Percentiles rank a stretch among this genome's conserved stretches.
Evolutionary conservation across 2,329 filamentous ascomycete genomes (phyloP).

Genomic region (Juglanconis juglandina): DNA sequence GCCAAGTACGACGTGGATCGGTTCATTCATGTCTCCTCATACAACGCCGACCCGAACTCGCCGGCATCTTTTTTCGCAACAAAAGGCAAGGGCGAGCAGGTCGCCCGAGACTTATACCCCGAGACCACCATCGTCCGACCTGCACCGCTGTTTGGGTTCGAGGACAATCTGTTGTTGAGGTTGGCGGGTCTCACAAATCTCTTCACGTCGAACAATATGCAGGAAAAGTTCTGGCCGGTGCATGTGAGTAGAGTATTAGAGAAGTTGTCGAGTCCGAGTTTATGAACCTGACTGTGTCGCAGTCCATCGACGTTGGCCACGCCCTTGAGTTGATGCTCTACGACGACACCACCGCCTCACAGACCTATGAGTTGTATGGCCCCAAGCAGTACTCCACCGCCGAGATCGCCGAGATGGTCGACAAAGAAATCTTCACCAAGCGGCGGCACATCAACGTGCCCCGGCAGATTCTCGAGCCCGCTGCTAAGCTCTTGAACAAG

Average conservation of each 20-base stretch:
- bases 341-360: conserved; percentile 82
- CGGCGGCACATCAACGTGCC: conserved; percentile 89
- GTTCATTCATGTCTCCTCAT: conserved; percentile 94
- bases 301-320: conserved; percentile 85
- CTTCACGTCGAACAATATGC: conserved; percentile 89
- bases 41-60: conserved; percentile 80
- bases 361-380: conserved; percentile 93
- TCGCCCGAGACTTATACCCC: conserved; percentile 85
- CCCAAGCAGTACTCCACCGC: conserved; percentile 87
- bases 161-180: conserved; percentile 85
- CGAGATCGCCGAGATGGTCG: conserved; percentile 82
- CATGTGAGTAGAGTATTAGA: conserved; percentile 57
- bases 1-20: conserved; percentile 98
- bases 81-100: conserved; percentile 80
- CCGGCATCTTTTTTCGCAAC: conserved; percentile 85
- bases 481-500: conserved; percentile 73
- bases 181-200: conserved; percentile 78
- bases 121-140: conserved; percentile 96
- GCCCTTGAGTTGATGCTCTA: conserved; percentile 87
- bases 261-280: not conserved
- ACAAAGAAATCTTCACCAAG: conserved; percentile 87
- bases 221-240: conserved; percentile 85
- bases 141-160: conserved; percentile 89
- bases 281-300: conserved; percentile 4
- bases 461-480: conserved; percentile 72